Conservation (phyloP, 768 basidiomycete species). For the Rubroboletus pulcherrimus region DNA sequence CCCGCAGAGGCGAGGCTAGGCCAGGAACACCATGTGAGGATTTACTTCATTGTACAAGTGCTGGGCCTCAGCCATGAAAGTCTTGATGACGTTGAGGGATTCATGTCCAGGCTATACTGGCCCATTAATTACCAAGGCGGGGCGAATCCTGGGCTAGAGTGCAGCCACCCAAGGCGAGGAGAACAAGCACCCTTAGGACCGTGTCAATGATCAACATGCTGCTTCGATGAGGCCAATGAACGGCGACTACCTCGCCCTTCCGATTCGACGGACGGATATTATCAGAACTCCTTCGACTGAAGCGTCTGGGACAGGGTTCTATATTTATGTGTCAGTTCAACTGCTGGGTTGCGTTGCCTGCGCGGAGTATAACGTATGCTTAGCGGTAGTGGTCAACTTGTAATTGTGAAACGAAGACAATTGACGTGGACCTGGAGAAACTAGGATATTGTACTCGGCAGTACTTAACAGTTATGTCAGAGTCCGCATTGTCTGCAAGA, state of each 20-base stretch:
- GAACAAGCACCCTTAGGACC: neutral
- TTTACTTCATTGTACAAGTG: neutral
- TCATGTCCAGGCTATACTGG: neutral
- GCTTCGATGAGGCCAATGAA: neutral
- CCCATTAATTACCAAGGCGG: neutral
- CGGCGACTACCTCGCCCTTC: neutral
- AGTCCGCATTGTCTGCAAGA: constrained; percentile 1
- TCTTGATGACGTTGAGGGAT: neutral
- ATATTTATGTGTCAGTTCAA: neutral
- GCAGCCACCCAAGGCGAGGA: neutral
- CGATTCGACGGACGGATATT: neutral
- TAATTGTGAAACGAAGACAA: constrained; percentile 6
- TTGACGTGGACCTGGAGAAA: neutral
- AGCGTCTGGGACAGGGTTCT: neutral
- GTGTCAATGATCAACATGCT: neutral
- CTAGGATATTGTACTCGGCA: neutral
- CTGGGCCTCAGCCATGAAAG: neutral
- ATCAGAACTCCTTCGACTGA: neutral
- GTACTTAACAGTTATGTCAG: constrained; percentile 2
- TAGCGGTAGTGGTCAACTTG: too few relatives aligned
- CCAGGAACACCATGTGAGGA: neutral
- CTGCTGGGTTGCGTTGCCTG: neutral
- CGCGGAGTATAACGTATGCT: neutral
- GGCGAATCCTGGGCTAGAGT: neutral
- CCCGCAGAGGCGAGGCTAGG: neutral